Evolutionary conservation across 2,329 filamentous ascomycete genomes (phyloP), one percentile per base, ranked within the genome.

Genomic region (Penicillium sp.): DNA sequence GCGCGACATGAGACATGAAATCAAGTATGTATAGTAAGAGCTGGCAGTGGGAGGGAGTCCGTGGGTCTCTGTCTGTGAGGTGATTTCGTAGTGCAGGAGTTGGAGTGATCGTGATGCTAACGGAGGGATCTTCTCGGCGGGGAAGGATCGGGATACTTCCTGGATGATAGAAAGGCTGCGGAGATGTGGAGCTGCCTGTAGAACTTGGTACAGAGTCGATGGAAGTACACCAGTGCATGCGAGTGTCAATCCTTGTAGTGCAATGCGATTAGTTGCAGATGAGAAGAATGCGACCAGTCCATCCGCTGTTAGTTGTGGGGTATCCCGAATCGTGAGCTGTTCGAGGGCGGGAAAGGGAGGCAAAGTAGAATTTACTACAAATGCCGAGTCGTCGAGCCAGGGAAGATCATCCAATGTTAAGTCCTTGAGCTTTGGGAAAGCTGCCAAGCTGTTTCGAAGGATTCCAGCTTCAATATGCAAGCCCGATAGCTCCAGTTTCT

Each of bases 1-100:
- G 60, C 88, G 89, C 16, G 86, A 84, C 58, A 95, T 85, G 31
- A 98, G 84, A 0, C 91, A 96, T n/a, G 84, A 84, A 26, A 91
- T 87, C 21, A 98, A 84, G 74, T 96, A 96, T 59, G 86, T 84
- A 74, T 97, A 96, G 77, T 96, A 96, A 19, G 82, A 83, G 24
- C 78, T 75, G 7, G 80, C 76, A 1, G 82, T 79, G 0, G 79
- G 75, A 49, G 81, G 79, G 50, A 83, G 72, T 11, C 78, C 75
- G 58, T 85, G 89, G 11, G 86, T 81, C 22, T 86, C 84, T 0
- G 84, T 77, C 4, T 67, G 57, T 7, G 73, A 75, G 11, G 85
- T 88, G 70, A 98, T 90, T 74, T 97, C 93, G 70, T 88, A 97
- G 65, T 93, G 88, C 14, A 98, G 79, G 3, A 85, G 88, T 63